Base-by-base conservation (phyloP, 805 yeast species). In the Spathaspora arborariae region DNA sequence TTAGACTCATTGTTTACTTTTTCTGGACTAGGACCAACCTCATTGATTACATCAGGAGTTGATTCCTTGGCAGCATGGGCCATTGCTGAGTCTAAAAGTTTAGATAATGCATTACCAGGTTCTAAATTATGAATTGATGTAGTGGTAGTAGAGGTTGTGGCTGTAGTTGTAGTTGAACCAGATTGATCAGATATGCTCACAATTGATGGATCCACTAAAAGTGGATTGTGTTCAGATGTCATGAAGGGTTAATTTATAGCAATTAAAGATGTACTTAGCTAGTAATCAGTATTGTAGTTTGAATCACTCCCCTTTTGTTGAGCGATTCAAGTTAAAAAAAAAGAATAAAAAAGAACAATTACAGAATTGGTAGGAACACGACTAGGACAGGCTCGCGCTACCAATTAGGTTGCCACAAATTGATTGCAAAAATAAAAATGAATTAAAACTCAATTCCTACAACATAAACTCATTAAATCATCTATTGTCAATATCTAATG, bases 31-130 rank as follows among this genome's bases (percentile, higher is more conserved):
- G 22, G 20, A 20, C 5, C 22, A 30, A 30, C n/a, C 24, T 5
- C 26, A 20, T 37, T 26, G 24, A 22, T 8, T 18, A 59, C 37
- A 22, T 68, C 74, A 6, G 75, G 76, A 4, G 73, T 65, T 16
- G 66, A 53, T 46, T 73, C 77, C 42, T 65, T 68, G 33, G 77
- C 77, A 11, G 78, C 78, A 30, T 73, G 69, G 22, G 75, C 75
- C 54, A 73, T 70, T 15, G 78, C 78, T 6, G 74, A 67, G 51
- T 73, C 77, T 41, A 73, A 61, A 37, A 73, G 58, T 50, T 65
- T 65, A 18, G 76, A 67, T 36, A 73, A 65, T 5, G 70, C 75
- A 44, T 58, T 64, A 16, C 68, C 65, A 3, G 72, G 66, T 40
- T 62, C 67, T 45, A 61, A 51, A 33, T 50, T 51, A 30, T 41